Conservation (phyloP, 371 early-diverging fungal genomes). For the Apophysomyces trapeziformis region DNA sequence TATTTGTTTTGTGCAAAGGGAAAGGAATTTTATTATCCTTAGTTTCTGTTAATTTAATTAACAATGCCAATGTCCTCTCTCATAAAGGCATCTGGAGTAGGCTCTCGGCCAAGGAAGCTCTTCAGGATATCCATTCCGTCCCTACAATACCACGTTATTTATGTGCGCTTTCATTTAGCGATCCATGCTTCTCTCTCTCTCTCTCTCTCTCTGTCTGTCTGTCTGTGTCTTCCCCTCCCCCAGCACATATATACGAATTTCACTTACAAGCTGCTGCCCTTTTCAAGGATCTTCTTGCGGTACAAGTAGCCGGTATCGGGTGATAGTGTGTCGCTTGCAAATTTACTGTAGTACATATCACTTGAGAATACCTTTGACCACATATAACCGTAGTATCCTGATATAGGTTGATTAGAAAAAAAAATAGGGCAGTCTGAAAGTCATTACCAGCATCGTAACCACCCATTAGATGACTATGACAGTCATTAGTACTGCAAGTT, state of each 20-base stretch:
- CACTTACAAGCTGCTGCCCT: constrained; percentile 69
- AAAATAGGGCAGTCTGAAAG: background rate
- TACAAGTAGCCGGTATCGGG: constrained; percentile 62
- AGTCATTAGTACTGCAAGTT: constrained; percentile 22
- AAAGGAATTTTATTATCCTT: too few relatives aligned
- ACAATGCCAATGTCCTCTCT: constrained; percentile 48
- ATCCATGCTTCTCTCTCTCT: too few relatives aligned
- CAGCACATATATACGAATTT: too few relatives aligned
- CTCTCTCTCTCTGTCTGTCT: too few relatives aligned
- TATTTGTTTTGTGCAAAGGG: too few relatives aligned
- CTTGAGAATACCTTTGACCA: constrained; percentile 87
- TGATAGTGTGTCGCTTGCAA: constrained; percentile 64
- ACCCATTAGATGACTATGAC: constrained; percentile 80
- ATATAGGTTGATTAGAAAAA: background rate
- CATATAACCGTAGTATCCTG: constrained; percentile 63
- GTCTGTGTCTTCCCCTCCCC: too few relatives aligned
- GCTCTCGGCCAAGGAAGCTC: constrained; percentile 84
- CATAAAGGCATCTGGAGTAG: constrained; percentile 79
- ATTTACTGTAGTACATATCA: constrained; percentile 84
- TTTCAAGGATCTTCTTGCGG: constrained; percentile 67
- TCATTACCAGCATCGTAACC: constrained; percentile 77
- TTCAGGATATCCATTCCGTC: constrained; percentile 63
- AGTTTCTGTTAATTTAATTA: too few relatives aligned
- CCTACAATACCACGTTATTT: background rate
- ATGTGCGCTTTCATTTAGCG: too few relatives aligned